Conservation (phyloP, 1,284 basidiomycete species). For the Vanrija humicola region DNA sequence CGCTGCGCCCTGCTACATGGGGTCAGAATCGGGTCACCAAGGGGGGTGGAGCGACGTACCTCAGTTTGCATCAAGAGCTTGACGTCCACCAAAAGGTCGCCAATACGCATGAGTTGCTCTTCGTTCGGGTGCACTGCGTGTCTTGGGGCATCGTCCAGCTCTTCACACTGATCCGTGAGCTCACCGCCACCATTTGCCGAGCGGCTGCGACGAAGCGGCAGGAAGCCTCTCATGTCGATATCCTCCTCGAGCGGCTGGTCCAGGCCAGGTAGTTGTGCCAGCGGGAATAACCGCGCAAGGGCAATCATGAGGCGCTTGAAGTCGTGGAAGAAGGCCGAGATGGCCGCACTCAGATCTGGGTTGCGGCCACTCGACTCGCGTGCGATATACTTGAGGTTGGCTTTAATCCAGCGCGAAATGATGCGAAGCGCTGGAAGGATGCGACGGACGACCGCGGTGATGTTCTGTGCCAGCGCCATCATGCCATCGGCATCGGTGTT, state of each 20-base stretch:
- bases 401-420: conserved; percentile 80
- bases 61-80: conserved; percentile 45
- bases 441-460: conserved; percentile 79
- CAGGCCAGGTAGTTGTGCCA: conserved; percentile 60
- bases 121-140: conserved; percentile 72
- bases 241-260: conserved; percentile 81
- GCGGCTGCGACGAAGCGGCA: conserved; percentile 64
- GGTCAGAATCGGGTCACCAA: conserved; percentile 13
- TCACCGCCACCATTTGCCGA: conserved; percentile 42
- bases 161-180: conserved; percentile 28
- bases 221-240: conserved; percentile 79
- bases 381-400: conserved; percentile 68
- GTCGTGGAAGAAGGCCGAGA: conserved; percentile 63
- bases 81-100: conserved; percentile 76
- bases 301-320: conserved; percentile 67
- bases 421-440: conserved; percentile 83
- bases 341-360: conserved; percentile 23
- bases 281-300: conserved; percentile 67
- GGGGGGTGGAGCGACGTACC: conserved; percentile 24
- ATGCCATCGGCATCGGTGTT: conserved; percentile 46
- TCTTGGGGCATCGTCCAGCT: background rate
- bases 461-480: conserved; percentile 62
- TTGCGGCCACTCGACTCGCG: conserved; percentile 22
- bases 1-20: conserved; percentile 1
- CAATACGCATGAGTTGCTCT: conserved; percentile 88